These are phyloP conservation scores for Medicago arabica DNA, from an alignment of 306 rosid genomes.

Conservation along the genomic window DNA sequence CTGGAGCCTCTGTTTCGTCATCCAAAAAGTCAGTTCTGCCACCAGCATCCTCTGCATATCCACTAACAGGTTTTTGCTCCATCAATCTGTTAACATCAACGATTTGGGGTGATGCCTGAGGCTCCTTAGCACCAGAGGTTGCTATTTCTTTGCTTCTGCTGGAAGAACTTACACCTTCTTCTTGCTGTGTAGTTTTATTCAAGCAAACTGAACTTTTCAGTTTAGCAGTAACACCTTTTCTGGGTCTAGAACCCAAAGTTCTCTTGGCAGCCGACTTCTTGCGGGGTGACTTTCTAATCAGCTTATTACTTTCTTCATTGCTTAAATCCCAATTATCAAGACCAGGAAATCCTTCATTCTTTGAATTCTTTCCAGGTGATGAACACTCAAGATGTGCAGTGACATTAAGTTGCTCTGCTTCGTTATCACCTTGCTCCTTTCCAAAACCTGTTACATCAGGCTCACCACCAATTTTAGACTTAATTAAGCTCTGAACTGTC, in stretches of 20 bases:
- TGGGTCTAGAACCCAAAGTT: conserved; percentile 68
- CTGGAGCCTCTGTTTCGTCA: conserved; percentile 83
- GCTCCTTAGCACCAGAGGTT: conserved; percentile 37
- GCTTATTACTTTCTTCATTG: conserved; percentile 46
- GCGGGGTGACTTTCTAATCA: conserved; percentile 45
- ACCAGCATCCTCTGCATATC: conserved; percentile 39
- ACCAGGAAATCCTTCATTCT: conserved; percentile 45
- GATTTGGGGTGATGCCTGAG: conserved; percentile 43
- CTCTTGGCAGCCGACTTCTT: conserved; percentile 60
- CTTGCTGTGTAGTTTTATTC: conserved; percentile 42
- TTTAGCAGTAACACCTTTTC: conserved; percentile 50
- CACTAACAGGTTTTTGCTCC: conserved; percentile 37
- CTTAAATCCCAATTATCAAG: conserved; percentile 41
- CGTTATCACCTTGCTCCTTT: conserved; percentile 42
- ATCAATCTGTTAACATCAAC: conserved; percentile 38
- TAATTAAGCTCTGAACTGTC: conserved; percentile 40
- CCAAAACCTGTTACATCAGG: conserved; percentile 44
- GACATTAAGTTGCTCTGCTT: conserved; percentile 44
- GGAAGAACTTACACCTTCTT: conserved; percentile 37
- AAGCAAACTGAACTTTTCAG: conserved; percentile 51
- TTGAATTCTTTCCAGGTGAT: conserved; percentile 47
- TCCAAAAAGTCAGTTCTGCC: conserved; percentile 51
- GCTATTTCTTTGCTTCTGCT: conserved; percentile 43
- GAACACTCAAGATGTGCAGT: conserved; percentile 40
- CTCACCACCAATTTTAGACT: conserved; percentile 42